Evolutionary conservation across 2,329 filamentous ascomycete species (phyloP).

Genomic region (Penicillium griseofulvum): DNA sequence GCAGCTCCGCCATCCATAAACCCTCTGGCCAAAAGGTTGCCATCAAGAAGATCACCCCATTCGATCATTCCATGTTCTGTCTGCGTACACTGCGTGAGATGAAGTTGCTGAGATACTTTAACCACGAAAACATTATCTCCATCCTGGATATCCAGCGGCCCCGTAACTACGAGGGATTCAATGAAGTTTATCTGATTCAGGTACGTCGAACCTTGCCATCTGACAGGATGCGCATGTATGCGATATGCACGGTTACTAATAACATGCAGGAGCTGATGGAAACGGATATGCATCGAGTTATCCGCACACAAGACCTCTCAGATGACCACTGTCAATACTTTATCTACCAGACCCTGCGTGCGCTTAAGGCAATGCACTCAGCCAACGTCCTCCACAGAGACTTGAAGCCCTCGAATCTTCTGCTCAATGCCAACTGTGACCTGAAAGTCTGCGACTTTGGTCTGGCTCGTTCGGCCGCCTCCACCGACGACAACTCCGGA

Average conservation of each 20-base stretch:
- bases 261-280: slow-evolving; percentile 85
- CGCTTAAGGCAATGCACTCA: slow-evolving; percentile 98
- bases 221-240: not conserved
- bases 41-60: slow-evolving; percentile 99
- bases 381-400: slow-evolving; percentile 97
- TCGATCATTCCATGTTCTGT: slow-evolving; percentile 99
- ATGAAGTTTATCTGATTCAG: slow-evolving; percentile 98
- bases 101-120: slow-evolving; percentile 98
- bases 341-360: slow-evolving; percentile 98
- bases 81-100: slow-evolving; percentile 95
- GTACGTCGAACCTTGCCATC: slow-evolving; percentile 49
- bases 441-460: slow-evolving; percentile 99
- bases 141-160: slow-evolving; percentile 99
- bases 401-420: slow-evolving; percentile 93
- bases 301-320: slow-evolving; percentile 95
- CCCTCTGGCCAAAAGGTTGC: slow-evolving; percentile 97
- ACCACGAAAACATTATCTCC: slow-evolving; percentile 99
- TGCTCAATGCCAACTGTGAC: slow-evolving; percentile 98
- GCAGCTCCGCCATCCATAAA: slow-evolving; percentile 93
- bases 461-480: slow-evolving; percentile 89
- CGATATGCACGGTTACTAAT: not conserved
- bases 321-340: slow-evolving; percentile 99
- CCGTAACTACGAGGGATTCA: slow-evolving; percentile 90
- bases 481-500: slow-evolving; percentile 98
- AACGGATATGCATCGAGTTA: slow-evolving; percentile 99